phyloP scores from a whole-genome alignment of 139 green algal species.

The Pedinophyceae sp. region DNA sequence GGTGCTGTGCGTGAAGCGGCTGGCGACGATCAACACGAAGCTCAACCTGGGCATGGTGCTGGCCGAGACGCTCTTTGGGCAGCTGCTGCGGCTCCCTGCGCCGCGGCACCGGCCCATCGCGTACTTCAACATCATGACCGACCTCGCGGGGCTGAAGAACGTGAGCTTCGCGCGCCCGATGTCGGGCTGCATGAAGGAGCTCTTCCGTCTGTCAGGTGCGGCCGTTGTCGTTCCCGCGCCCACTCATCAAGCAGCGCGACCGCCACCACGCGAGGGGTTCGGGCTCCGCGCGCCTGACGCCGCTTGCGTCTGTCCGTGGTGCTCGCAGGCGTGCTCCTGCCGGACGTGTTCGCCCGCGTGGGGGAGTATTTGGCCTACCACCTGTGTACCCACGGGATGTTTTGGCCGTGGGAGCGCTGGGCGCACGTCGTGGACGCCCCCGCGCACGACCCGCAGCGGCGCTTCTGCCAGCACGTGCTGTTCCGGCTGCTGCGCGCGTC shows the following conservation, averaged over 20 bases:
- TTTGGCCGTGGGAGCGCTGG: conserved; percentile 8
- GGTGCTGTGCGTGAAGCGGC: not conserved
- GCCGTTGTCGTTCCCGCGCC: too few species aligned
- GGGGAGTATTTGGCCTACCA: conserved; percentile 5
- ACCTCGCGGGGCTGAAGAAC: conserved; percentile 18
- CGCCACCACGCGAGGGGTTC: too few species aligned
- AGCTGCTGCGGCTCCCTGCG: conserved; percentile 63
- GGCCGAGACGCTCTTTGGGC: conserved; percentile 64
- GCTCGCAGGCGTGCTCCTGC: not conserved
- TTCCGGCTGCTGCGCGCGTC: not conserved
- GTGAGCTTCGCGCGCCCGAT: conserved; percentile 14
- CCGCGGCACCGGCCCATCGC: conserved; percentile 49
- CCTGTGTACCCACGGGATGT: conserved; percentile 7
- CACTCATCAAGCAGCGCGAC: too few species aligned
- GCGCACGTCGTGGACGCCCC: conserved; percentile 1
- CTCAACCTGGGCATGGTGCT: conserved; percentile 43
- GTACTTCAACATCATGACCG: conserved; percentile 62
- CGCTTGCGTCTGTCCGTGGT: too few species aligned
- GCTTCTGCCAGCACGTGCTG: not conserved
- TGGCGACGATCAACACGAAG: conserved; percentile 31
- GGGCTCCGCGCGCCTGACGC: too few species aligned
- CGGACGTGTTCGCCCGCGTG: not conserved
- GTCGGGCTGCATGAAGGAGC: conserved; percentile 7
- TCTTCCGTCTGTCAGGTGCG: too few species aligned
- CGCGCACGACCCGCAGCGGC: not conserved